These are phyloP conservation scores for Aureobasidium sp. DNA, from an alignment of 2,329 filamentous ascomycete genomes.

Conservation along the genomic window DNA sequence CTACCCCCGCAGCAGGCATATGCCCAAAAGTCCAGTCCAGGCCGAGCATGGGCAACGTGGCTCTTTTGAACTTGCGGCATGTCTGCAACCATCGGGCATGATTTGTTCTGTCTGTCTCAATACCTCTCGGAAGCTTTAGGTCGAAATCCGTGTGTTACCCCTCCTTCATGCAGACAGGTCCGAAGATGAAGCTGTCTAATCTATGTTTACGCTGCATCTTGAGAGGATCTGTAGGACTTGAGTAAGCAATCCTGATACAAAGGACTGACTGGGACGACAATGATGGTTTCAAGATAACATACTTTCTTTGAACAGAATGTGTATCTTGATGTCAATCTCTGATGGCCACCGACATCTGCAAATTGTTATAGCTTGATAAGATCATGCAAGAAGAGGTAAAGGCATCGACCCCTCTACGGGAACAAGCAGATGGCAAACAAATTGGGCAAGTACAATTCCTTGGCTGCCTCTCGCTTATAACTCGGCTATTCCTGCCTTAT, in stretches of 20 bases:
- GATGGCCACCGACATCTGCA: background rate
- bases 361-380: background rate
- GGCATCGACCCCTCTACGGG: background rate
- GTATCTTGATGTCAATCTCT: background rate
- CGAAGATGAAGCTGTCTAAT: background rate
- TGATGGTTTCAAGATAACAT: background rate
- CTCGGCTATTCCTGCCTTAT: background rate
- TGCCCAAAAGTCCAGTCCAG: background rate
- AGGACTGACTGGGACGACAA: background rate
- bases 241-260: background rate
- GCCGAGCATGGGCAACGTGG: background rate
- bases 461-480: background rate
- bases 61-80: background rate
- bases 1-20: background rate
- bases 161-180: background rate
- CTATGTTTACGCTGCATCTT: background rate
- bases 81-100: background rate
- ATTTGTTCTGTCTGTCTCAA: background rate
- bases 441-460: background rate
- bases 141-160: background rate
- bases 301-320: background rate
- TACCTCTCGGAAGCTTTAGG: background rate
- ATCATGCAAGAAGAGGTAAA: background rate
- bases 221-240: background rate
- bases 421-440: slow-evolving; percentile 1